Percentiles rank a stretch among this genome's conserved stretches.
Evolutionary conservation across 345 rosid species (phyloP).

Genomic region (Camelina sativa): DNA sequence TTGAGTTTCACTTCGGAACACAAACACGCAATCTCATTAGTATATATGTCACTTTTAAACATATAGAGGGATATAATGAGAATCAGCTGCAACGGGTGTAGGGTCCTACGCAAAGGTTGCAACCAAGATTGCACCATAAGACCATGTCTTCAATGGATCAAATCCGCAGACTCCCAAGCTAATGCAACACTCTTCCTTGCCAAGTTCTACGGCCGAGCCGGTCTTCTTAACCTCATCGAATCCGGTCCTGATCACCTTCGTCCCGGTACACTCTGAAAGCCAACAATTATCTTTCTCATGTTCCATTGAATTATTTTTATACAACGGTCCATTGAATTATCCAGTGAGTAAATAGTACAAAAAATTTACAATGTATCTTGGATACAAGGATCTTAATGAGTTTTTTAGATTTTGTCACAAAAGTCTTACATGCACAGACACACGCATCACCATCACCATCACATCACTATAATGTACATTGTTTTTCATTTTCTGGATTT

Average conservation of each 20-base stretch:
- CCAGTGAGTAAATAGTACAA: background rate
- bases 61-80: constrained; percentile 37
- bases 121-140: constrained; percentile 62
- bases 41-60: background rate
- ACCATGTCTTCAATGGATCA: constrained; percentile 78
- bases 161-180: constrained; percentile 66
- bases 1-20: constrained; percentile 17
- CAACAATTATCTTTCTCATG: background rate
- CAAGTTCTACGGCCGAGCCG: constrained; percentile 79
- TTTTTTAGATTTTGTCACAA: background rate
- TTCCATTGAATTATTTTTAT: background rate
- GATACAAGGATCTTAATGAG: constrained; percentile 8
- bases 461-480: constrained; percentile 13
- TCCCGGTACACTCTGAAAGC: constrained; percentile 39
- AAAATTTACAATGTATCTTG: constrained; percentile 5
- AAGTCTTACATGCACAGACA: constrained; percentile 32
- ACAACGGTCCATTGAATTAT: background rate
- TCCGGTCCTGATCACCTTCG: constrained; percentile 69
- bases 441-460: background rate
- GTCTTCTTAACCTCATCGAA: constrained; percentile 69
- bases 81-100: constrained; percentile 78
- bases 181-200: constrained; percentile 79
- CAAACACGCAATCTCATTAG: constrained; percentile 24
- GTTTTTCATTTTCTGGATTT: background rate
- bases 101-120: constrained; percentile 76